These are phyloP conservation scores for Hygrophorus russula DNA, from an alignment of 768 basidiomycete species.

Conservation along the genomic window DNA sequence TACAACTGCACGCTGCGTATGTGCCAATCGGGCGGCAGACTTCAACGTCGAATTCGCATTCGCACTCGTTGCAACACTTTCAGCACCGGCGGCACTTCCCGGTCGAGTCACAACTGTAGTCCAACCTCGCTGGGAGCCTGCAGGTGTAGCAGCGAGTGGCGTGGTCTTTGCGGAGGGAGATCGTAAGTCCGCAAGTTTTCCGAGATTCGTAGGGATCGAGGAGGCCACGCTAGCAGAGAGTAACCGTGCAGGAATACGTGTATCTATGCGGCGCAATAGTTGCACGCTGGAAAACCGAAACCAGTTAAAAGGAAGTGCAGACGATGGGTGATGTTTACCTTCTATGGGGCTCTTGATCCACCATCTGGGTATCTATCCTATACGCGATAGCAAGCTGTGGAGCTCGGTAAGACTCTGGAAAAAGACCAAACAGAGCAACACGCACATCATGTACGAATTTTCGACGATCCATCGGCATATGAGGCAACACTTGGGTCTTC, in stretches of 20 bases:
- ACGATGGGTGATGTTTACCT: conserved; percentile 24
- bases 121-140: conserved; percentile 15
- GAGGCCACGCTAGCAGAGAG: conserved; percentile 39
- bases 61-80: not conserved
- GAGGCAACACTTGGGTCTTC: conserved; percentile 62
- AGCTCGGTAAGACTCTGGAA: not conserved
- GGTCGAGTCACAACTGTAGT: conserved; percentile 11
- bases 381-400: conserved; percentile 65
- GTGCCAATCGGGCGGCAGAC: not conserved
- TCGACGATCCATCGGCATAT: conserved; percentile 69
- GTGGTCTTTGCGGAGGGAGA: conserved; percentile 2
- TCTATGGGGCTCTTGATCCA: conserved; percentile 86
- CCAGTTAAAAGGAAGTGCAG: not conserved
- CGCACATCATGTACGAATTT: conserved; percentile 75
- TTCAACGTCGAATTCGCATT: not conserved
- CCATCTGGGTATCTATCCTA: conserved; percentile 72
- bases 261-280: conserved; percentile 72
- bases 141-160: conserved; percentile 6
- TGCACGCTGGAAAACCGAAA: conserved; percentile 38
- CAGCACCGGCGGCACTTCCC: conserved; percentile 5
- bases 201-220: conserved; percentile 28
- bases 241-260: conserved; percentile 62
- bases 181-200: conserved; percentile 47
- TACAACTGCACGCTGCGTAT: conserved; percentile 10
- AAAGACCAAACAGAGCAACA: conserved; percentile 7